Evolutionary conservation across 257 asterid species (phyloP), one percentile per base, ranked within the genome.

Genomic region (Nicotiana paniculata): DNA sequence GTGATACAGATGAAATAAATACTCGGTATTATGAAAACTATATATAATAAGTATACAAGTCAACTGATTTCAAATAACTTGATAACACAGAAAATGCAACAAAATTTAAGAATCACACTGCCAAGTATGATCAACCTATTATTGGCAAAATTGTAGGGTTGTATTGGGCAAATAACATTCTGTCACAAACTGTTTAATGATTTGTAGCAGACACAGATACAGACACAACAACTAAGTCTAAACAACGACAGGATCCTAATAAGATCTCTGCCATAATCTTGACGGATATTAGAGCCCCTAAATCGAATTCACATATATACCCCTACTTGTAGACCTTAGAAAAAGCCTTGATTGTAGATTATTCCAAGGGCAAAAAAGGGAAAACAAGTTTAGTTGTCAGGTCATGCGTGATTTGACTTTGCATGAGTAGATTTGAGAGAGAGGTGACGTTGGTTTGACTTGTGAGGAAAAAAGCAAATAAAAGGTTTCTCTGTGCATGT

Each of bases 361-460:
- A 48, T 0, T 1, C 1, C 4, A 74, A 74, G 79, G 79, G 62
- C 0, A 24, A 74, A 2, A 74, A 3, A 1, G 62, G 26, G 4
- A 48, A 46, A 24, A 13, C 39, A 28, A 1, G 15, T 26, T 8
- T 3, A 3, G 18, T 24, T 74, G 62, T 26, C 79, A 74, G 79
- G 81, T 30, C 85, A 82, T 82, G 81, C 85, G 85, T 82, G 85
- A 82, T 76, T 75, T 82, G 81, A 82, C 77, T 77, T 74, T 39
- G 54, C 17, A 53, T 17, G 63, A 18, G 35, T 2, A 69, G 77
- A 69, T 69, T 59, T 17, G 55, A 75, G 54, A 24, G 81, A 82
- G 79, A 72, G 79, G 15, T 74, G 79, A 48, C 79, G 62, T 74
- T 74, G 39, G 39, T 74, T 74, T 74, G 79, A 74, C 62, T 74